phyloP scores from a whole-genome alignment of 345 rosid genomes.

The Salix exigua region DNA sequence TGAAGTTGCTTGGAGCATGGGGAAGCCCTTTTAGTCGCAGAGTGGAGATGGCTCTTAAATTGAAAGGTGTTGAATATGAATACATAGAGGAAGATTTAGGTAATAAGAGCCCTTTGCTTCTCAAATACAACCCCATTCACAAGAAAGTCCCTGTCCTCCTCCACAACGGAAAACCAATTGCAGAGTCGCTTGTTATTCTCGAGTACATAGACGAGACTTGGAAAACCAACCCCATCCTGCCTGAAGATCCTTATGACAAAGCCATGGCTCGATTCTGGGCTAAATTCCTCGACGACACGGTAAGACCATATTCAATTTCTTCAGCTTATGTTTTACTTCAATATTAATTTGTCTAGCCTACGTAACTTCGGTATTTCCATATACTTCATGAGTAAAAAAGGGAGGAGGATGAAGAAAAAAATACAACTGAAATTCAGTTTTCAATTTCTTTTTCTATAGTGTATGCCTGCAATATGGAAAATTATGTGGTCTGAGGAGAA shows the following conservation, averaged over 20 bases:
- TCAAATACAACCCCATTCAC: conserved; percentile 30
- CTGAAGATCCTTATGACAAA: conserved; percentile 19
- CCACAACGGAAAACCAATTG: conserved; percentile 23
- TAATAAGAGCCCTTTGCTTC: conserved; percentile 28
- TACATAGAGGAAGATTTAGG: conserved; percentile 22
- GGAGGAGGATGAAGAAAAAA: neutral
- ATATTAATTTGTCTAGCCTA: neutral
- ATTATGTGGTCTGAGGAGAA: conserved; percentile 25
- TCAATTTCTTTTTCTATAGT: conserved; percentile 17
- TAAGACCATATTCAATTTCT: neutral
- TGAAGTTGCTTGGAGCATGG: conserved; percentile 27
- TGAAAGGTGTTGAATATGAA: conserved; percentile 35
- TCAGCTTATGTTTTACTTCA: too few relatives aligned
- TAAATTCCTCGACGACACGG: conserved; percentile 34
- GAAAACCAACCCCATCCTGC: conserved; percentile 26
- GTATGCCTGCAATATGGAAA: conserved; percentile 26
- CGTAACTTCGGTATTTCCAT: neutral
- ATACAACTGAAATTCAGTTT: neutral
- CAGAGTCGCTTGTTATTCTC: conserved; percentile 26
- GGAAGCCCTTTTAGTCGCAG: conserved; percentile 21
- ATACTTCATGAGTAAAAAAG: too few relatives aligned
- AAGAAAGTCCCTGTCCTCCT: conserved; percentile 37
- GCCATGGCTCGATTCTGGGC: conserved; percentile 36
- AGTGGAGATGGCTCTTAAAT: conserved; percentile 29
- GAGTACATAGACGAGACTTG: conserved; percentile 39